A percentile compares a stretch with the other conserved stretches of the same genome.
Evolutionary conservation across 129 eudicot genomes (phyloP).

Genomic region (Pittosporum tobira): DNA sequence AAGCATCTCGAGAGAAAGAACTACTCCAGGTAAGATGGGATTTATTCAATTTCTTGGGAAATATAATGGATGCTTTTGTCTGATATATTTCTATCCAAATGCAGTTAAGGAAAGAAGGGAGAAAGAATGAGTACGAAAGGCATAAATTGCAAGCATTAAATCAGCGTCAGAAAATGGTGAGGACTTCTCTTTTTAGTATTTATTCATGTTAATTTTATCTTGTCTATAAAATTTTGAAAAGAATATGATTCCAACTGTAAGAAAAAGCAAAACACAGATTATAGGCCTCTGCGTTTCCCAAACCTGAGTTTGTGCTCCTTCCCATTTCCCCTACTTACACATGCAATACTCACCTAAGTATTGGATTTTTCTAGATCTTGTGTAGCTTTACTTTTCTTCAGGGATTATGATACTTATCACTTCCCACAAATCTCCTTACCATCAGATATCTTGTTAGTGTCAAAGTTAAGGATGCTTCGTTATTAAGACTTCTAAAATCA

Average conservation of each 20-base stretch:
- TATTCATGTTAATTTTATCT: neutral
- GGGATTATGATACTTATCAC: neutral
- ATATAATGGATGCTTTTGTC: conserved; percentile 2
- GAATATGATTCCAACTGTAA: neutral
- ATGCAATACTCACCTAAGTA: too few species aligned
- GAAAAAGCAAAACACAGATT: neutral
- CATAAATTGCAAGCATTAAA: conserved; percentile 90
- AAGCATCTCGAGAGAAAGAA: conserved; percentile 97
- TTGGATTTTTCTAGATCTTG: neutral
- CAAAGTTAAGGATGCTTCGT: too few species aligned
- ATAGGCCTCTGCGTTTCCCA: neutral
- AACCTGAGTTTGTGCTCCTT: neutral
- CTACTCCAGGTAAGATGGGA: conserved; percentile 90
- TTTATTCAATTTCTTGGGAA: neutral
- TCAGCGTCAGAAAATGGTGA: conserved; percentile 98
- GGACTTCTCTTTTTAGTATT: conserved; percentile 17
- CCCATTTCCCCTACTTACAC: neutral
- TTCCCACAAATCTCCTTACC: neutral
- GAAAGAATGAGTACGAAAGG: conserved; percentile 93
- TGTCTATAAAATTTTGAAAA: neutral
- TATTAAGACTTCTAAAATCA: too few species aligned
- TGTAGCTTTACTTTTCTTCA: neutral
- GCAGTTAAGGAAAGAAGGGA: conserved; percentile 92
- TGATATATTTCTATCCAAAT: neutral
- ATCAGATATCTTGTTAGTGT: too few species aligned